These are phyloP conservation scores for Casuarina equisetifolia DNA, from an alignment of 306 rosid genomes.

Conservation along the genomic window DNA sequence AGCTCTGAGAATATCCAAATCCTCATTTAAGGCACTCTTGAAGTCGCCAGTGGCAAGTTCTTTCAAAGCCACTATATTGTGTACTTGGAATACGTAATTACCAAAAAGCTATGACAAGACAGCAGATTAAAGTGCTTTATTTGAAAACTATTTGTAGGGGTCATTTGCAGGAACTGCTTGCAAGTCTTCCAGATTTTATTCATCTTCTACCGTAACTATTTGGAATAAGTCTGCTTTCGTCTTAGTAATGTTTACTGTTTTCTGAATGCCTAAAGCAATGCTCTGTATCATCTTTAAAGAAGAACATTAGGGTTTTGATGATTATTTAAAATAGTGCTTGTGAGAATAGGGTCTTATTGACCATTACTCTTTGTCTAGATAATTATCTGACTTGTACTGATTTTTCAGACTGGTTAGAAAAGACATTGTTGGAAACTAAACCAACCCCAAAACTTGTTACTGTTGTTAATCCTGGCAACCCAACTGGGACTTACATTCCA, in stretches of 20 bases:
- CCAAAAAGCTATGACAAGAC: background rate
- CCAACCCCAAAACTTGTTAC: conserved; percentile 94
- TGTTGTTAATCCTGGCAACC: conserved; percentile 96
- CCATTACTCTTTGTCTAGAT: conserved; percentile 6
- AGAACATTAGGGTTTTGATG: conserved; percentile 13
- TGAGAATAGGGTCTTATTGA: conserved; percentile 19
- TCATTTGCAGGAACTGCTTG: background rate
- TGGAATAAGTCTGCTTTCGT: background rate
- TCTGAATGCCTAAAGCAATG: background rate
- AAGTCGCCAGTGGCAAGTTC: background rate
- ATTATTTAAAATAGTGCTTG: conserved; percentile 1
- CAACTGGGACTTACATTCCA: conserved; percentile 87
- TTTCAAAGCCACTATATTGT: background rate
- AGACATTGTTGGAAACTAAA: conserved; percentile 56
- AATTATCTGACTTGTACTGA: conserved; percentile 25
- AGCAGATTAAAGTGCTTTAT: background rate
- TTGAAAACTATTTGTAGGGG: background rate
- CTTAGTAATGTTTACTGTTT: background rate
- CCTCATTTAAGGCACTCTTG: background rate
- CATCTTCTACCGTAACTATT: background rate
- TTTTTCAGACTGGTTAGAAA: conserved; percentile 89
- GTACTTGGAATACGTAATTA: background rate
- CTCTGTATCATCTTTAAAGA: background rate
- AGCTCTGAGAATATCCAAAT: background rate
- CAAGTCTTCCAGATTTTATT: background rate